Conservation (phyloP, 2,329 filamentous ascomycete genomes). For the Cordyceps tenuipes region DNA sequence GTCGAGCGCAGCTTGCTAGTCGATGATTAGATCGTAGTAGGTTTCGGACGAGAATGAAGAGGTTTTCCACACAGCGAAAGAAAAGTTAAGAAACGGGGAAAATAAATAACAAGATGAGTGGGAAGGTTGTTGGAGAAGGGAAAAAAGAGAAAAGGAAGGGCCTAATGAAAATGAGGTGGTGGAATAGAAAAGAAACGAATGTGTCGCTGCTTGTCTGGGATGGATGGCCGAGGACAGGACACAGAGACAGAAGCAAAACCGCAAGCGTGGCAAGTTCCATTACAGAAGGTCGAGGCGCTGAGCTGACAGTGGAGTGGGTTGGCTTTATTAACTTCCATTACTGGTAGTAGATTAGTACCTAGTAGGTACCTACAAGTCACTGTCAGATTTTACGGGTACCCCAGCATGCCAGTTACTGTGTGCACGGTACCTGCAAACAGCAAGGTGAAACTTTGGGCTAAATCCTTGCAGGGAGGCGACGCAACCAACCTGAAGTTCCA, state of each 20-base stretch:
- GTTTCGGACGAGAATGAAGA: neutral
- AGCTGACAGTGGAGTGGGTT: neutral
- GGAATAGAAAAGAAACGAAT: slow-evolving; percentile 8
- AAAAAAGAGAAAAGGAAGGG: neutral
- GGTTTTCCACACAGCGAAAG: neutral
- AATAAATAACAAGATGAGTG: neutral
- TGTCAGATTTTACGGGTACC: neutral
- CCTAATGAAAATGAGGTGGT: neutral
- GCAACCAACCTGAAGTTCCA: neutral
- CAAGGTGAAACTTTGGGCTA: neutral
- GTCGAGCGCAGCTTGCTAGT: neutral
- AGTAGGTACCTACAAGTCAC: neutral
- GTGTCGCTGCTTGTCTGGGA: neutral
- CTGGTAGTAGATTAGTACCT: too few species aligned
- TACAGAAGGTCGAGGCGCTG: slow-evolving; percentile 1
- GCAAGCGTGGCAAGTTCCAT: slow-evolving; percentile 7
- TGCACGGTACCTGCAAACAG: neutral
- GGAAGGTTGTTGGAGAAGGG: neutral
- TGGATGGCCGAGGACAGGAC: too few species aligned
- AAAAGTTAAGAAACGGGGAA: neutral
- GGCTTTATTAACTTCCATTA: too few species aligned
- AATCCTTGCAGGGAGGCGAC: neutral
- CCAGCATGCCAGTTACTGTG: neutral
- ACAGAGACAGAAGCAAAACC: slow-evolving; percentile 4
- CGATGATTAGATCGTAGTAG: neutral